These are phyloP conservation scores for Lentinula sp. DNA, from an alignment of 768 basidiomycete genomes.

Conservation along the genomic window DNA sequence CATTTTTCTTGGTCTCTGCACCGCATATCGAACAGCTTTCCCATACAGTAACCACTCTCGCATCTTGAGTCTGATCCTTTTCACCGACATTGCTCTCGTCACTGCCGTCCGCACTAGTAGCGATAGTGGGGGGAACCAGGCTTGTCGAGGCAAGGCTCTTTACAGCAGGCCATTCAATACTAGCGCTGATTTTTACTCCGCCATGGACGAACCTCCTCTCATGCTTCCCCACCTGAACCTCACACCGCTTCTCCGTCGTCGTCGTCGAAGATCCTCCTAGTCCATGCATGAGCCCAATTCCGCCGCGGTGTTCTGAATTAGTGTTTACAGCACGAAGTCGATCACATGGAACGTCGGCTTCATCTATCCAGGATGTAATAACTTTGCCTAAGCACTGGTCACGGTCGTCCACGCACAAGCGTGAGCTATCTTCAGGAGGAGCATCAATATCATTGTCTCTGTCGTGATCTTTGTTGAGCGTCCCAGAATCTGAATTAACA, in stretches of 20 bases:
- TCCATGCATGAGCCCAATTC: not conserved
- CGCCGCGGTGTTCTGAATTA: not conserved
- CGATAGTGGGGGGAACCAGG: not conserved
- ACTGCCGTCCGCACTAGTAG: not conserved
- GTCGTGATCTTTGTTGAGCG: not conserved
- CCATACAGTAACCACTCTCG: constrained; percentile 30
- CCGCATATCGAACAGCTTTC: constrained; percentile 44
- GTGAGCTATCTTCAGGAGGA: not conserved
- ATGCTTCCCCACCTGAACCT: constrained; percentile 23
- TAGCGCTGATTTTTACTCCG: constrained; percentile 21
- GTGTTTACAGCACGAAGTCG: not conserved
- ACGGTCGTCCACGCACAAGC: constrained; percentile 7
- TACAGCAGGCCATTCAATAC: constrained; percentile 7
- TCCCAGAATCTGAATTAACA: constrained; percentile 18
- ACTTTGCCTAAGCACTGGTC: constrained; percentile 1
- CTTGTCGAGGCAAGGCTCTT: not conserved
- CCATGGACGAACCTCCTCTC: constrained; percentile 30
- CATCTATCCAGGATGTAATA: not conserved
- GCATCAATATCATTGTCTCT: not conserved
- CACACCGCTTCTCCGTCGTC: constrained; percentile 12
- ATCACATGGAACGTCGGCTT: not conserved
- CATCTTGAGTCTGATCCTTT: not conserved
- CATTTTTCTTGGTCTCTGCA: constrained; percentile 22
- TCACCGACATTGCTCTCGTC: not conserved
- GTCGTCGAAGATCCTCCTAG: not conserved